Evolutionary conservation across 2,329 filamentous ascomycete species (phyloP).

Genomic region (Dactylonectria estremocensis): DNA sequence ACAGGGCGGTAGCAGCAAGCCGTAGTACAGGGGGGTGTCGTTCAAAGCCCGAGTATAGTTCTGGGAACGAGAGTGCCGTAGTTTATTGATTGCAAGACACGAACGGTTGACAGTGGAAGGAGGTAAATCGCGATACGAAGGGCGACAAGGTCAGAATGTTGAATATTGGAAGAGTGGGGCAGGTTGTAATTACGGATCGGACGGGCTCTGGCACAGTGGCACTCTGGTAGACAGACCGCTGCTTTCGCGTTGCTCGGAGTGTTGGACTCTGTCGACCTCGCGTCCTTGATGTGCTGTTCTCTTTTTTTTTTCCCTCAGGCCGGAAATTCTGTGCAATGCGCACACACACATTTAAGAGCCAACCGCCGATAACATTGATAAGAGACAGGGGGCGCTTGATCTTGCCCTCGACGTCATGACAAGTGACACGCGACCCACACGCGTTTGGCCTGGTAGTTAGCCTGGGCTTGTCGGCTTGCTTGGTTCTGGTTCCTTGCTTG

Average conservation of each 20-base stretch:
- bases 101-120: not conserved
- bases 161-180: constrained; percentile 1
- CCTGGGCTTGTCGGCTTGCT: too few species aligned
- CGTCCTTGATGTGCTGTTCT: constrained; percentile 10
- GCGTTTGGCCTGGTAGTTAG: not conserved
- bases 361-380: constrained; percentile 1
- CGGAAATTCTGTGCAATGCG: not conserved
- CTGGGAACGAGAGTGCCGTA: not conserved
- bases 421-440: constrained; percentile 15
- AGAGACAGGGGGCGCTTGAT: not conserved
- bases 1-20: not conserved
- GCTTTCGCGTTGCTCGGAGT: not conserved
- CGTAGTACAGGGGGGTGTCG: not conserved
- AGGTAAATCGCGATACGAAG: not conserved
- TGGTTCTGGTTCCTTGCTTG: not conserved
- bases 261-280: not conserved
- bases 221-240: not conserved
- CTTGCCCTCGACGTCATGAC: constrained; percentile 9
- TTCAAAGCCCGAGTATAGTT: not conserved
- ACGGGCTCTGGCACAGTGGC: not conserved
- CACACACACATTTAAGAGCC: not conserved
- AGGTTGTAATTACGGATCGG: not conserved
- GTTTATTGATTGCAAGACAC: not conserved
- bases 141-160: constrained; percentile 1
- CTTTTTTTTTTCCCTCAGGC: not conserved